Evolutionary conservation across 1,139 yeast genomes (phyloP).

Genomic region (Candida sp.): DNA sequence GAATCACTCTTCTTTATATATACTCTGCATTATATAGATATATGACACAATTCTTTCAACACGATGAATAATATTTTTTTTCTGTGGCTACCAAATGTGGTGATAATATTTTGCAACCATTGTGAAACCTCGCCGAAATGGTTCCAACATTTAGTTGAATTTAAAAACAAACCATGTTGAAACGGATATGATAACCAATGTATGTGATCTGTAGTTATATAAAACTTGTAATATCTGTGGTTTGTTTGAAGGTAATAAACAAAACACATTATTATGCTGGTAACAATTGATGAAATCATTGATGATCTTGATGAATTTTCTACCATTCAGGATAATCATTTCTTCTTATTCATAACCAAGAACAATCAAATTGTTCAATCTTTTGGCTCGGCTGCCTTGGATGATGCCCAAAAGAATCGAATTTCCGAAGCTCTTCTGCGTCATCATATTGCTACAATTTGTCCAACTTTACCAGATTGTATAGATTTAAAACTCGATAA

Average conservation of each 20-base stretch:
- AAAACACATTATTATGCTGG: neutral
- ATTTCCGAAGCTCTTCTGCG: slow-evolving; percentile 9
- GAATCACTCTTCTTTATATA: too few species aligned
- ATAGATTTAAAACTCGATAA: neutral
- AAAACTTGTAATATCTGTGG: neutral
- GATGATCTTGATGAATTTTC: neutral
- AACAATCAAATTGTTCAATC: neutral
- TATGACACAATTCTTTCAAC: too few species aligned
- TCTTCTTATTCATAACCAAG: neutral
- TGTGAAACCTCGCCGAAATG: neutral
- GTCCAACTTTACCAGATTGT: slow-evolving; percentile 9
- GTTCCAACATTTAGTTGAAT: neutral
- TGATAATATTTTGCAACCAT: neutral
- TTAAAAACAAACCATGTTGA: neutral
- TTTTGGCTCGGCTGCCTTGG: neutral
- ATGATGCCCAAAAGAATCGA: slow-evolving; percentile 8
- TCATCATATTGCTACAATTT: slow-evolving; percentile 9
- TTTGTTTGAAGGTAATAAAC: too few species aligned
- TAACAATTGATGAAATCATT: neutral
- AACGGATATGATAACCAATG: neutral
- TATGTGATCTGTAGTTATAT: neutral
- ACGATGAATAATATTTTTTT: too few species aligned
- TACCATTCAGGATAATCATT: neutral
- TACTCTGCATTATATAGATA: too few species aligned
- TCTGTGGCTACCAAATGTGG: too few species aligned